These are phyloP conservation scores for Persicaria maculosa DNA, from an alignment of 148 eudicot genomes.

Conservation along the genomic window DNA sequence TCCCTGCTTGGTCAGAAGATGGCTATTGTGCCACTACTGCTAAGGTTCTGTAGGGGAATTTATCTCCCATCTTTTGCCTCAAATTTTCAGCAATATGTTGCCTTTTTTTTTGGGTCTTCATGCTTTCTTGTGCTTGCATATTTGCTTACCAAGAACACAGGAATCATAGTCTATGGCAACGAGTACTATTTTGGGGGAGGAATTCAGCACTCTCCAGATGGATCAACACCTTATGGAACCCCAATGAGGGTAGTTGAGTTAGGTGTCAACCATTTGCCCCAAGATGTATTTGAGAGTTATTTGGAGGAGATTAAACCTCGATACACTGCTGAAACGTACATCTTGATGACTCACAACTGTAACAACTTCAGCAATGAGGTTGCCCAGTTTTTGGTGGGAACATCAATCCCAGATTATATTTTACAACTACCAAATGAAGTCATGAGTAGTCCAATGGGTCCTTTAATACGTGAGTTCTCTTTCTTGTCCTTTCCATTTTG, in stretches of 20 bases:
- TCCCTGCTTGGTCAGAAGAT: background rate
- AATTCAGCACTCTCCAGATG: slow-evolving; percentile 64
- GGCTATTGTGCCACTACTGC: background rate
- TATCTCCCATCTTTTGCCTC: background rate
- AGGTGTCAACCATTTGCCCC: slow-evolving; percentile 83
- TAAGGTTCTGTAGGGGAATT: background rate
- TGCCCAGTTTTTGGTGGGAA: slow-evolving; percentile 83
- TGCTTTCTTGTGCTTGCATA: background rate
- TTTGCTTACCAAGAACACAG: slow-evolving; percentile 65
- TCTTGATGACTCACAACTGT: slow-evolving; percentile 81
- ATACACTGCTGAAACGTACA: slow-evolving; percentile 87
- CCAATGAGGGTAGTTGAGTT: slow-evolving; percentile 81
- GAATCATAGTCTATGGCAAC: slow-evolving; percentile 81
- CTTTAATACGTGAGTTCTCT: slow-evolving; percentile 63
- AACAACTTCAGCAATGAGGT: slow-evolving; percentile 97
- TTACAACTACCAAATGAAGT: slow-evolving; percentile 92
- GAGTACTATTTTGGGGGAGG: slow-evolving; percentile 97
- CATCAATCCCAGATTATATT: slow-evolving; percentile 75
- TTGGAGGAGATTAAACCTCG: slow-evolving; percentile 88
- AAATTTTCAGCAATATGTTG: background rate
- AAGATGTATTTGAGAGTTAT: slow-evolving; percentile 81
- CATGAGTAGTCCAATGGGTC: slow-evolving; percentile 86
- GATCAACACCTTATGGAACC: slow-evolving; percentile 73
- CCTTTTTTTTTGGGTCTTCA: background rate
- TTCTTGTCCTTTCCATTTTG: background rate